These are phyloP conservation scores for Pseudogymnoascus sp. DNA, from an alignment of 2,329 filamentous ascomycete genomes.

Conservation along the genomic window DNA sequence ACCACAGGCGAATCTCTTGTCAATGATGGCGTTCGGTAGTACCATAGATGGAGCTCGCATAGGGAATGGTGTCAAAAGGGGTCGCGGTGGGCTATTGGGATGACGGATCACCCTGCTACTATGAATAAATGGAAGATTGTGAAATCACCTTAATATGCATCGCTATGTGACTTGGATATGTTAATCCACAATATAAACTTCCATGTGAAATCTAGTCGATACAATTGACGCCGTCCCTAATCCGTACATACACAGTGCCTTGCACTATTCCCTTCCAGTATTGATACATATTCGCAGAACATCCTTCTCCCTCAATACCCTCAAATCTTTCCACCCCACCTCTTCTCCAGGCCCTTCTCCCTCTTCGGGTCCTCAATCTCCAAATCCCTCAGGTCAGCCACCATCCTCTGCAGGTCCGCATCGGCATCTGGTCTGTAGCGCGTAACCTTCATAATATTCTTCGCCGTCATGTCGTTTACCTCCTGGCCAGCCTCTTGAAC, in stretches of 20 bases:
- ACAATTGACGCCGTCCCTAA: slow-evolving; percentile 5
- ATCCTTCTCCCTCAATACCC: background rate
- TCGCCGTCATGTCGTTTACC: slow-evolving; percentile 62
- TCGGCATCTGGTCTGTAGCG: slow-evolving; percentile 61
- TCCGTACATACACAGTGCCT: slow-evolving; percentile 2
- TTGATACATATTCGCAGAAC: slow-evolving; percentile 4
- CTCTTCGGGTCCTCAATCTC: slow-evolving; percentile 27
- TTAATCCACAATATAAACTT: background rate
- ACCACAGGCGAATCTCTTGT: slow-evolving; percentile 3
- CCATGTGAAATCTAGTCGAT: background rate
- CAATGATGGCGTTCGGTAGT: slow-evolving; percentile 8
- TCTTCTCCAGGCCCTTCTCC: slow-evolving; percentile 27
- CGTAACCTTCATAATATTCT: slow-evolving; percentile 80
- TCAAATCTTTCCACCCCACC: slow-evolving; percentile 24
- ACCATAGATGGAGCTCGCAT: slow-evolving; percentile 10
- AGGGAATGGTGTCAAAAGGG: slow-evolving; percentile 8
- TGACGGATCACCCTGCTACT: slow-evolving; percentile 4
- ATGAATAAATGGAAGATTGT: slow-evolving; percentile 6
- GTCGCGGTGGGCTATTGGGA: background rate
- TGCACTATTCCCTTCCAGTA: background rate
- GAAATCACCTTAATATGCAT: background rate
- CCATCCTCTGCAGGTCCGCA: slow-evolving; percentile 58
- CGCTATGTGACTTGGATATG: background rate
- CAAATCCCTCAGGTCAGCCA: slow-evolving; percentile 35
- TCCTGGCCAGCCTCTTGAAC: slow-evolving; percentile 46